Evolutionary conservation across 495 filamentous ascomycete species (phyloP).

Genomic region (Trichoderma orchidacearum): DNA sequence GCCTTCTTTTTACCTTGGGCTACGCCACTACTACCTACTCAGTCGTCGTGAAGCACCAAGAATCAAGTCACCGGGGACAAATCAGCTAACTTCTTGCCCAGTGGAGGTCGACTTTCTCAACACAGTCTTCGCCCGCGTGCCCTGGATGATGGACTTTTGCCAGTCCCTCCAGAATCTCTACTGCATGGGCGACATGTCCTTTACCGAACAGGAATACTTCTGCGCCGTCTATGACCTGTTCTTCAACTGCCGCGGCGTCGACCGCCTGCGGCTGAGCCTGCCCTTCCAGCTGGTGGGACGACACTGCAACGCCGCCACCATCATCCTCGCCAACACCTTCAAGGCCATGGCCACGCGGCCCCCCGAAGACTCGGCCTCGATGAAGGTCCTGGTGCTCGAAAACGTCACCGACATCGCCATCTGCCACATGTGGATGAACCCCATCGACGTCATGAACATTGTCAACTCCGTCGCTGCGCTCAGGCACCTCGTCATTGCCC

Average conservation of each 20-base stretch:
- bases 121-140: constrained; percentile 7
- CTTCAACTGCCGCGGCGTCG: constrained; percentile 8
- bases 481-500: constrained; percentile 8
- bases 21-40: not conserved
- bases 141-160: constrained; percentile 6
- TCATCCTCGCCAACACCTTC: constrained; percentile 15
- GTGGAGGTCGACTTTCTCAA: constrained; percentile 8
- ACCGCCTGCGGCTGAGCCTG: constrained; percentile 8
- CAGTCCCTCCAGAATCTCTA: constrained; percentile 5
- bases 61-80: no score
- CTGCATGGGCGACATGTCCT: constrained; percentile 13
- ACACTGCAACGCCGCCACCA: constrained; percentile 10
- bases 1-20: not conserved
- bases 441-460: constrained; percentile 15
- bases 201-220: constrained; percentile 13
- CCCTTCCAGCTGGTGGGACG: constrained; percentile 10
- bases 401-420: constrained; percentile 10
- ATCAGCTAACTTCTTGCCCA: not conserved
- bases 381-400: constrained; percentile 11
- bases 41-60: not conserved
- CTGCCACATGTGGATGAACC: constrained; percentile 13
- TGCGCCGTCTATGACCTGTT: constrained; percentile 8
- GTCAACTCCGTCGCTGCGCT: constrained; percentile 6
- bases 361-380: constrained; percentile 6
- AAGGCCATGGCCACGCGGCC: constrained; percentile 9